Percentiles rank a stretch among this genome's conserved stretches.
phyloP scores from a whole-genome alignment of 306 rosid genomes.

The Phaseolus lunatus region DNA sequence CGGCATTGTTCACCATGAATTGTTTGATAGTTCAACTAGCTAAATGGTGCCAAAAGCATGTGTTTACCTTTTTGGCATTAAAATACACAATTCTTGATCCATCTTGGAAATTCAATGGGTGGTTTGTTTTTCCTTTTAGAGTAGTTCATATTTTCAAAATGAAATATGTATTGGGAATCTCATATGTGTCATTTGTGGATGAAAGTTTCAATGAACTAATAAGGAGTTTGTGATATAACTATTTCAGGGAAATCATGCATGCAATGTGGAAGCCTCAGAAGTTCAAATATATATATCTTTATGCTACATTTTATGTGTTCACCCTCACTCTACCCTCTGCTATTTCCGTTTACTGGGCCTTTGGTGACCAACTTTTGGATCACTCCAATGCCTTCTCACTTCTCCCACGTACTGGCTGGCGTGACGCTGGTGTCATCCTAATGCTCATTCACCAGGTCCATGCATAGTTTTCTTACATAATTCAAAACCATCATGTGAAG shows the following conservation, averaged over 20 bases:
- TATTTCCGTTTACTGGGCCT: constrained; percentile 83
- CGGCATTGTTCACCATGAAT: constrained; percentile 13
- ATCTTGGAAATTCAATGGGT: background rate
- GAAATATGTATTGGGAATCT: background rate
- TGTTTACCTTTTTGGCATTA: background rate
- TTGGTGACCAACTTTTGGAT: constrained; percentile 77
- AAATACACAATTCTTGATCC: constrained; percentile 3
- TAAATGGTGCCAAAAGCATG: constrained; percentile 4
- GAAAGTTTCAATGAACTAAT: constrained; percentile 2
- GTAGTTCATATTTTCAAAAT: background rate
- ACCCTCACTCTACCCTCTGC: constrained; percentile 88
- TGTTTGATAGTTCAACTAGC: background rate
- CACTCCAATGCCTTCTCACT: constrained; percentile 89
- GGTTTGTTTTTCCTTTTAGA: background rate
- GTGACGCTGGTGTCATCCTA: constrained; percentile 67
- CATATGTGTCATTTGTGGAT: background rate
- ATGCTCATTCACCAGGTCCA: constrained; percentile 94
- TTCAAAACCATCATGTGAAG: background rate
- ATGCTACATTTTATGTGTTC: constrained; percentile 81
- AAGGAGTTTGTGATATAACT: background rate
- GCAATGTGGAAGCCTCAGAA: constrained; percentile 97
- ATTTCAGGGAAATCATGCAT: constrained; percentile 85
- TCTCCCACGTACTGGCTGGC: constrained; percentile 76
- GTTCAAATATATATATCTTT: constrained; percentile 71
- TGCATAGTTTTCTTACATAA: background rate